Conservation (phyloP, 768 basidiomycete species). For the Phylloporus sp. region DNA sequence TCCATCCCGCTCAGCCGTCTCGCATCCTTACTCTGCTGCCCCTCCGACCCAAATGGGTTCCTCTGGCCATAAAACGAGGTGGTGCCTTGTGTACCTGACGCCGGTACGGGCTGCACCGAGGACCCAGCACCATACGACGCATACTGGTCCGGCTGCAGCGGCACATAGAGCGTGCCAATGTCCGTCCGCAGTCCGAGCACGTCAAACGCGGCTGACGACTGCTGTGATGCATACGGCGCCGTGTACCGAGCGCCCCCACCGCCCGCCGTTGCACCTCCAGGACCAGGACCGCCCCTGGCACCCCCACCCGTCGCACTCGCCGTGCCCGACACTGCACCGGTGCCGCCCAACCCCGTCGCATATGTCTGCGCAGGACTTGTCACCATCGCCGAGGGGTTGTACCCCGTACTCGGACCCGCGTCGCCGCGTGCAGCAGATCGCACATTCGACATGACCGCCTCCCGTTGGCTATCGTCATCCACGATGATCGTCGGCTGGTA, state of each 20-base stretch:
- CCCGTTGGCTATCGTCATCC: slow-evolving; percentile 66
- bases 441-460: slow-evolving; percentile 80
- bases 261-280: slow-evolving; percentile 15
- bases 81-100: not conserved
- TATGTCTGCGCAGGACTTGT: slow-evolving; percentile 78
- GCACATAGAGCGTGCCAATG: slow-evolving; percentile 68
- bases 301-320: not conserved
- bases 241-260: slow-evolving; percentile 45
- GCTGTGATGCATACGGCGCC: slow-evolving; percentile 48
- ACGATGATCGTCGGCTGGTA: slow-evolving; percentile 58
- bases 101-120: not conserved
- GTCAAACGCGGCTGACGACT: slow-evolving; percentile 50
- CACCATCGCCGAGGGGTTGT: slow-evolving; percentile 50
- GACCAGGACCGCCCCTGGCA: not conserved
- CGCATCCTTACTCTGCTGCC: slow-evolving; percentile 43
- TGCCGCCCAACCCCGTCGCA: slow-evolving; percentile 31
- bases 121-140: slow-evolving; percentile 40
- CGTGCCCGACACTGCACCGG: not conserved
- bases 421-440: slow-evolving; percentile 60
- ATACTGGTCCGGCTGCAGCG: slow-evolving; percentile 82
- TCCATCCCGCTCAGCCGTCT: slow-evolving; percentile 67
- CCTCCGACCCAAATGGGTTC: slow-evolving; percentile 22
- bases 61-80: slow-evolving; percentile 63
- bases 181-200: slow-evolving; percentile 59
- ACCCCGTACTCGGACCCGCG: slow-evolving; percentile 37